Percentiles rank a stretch among this genome's conserved stretches.
Evolutionary conservation across 768 basidiomycete genomes (phyloP).

Genomic region (Mrakia frigida): DNA sequence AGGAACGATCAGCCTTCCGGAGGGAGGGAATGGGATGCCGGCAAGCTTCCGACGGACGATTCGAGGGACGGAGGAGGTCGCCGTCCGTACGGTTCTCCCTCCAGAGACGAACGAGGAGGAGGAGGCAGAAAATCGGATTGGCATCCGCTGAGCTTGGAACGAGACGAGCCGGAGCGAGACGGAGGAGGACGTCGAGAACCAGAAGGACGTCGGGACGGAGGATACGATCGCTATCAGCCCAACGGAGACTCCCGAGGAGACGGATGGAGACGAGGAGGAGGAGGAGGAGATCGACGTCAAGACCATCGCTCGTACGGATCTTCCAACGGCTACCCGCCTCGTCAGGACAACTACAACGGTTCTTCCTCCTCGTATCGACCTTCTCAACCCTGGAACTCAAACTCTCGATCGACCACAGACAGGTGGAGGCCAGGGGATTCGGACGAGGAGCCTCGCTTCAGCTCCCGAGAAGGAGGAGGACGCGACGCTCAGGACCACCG

Average conservation of each 20-base stretch:
- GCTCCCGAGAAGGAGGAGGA: background rate
- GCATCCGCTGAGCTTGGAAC: background rate
- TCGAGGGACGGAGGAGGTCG: background rate
- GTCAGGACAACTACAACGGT: background rate
- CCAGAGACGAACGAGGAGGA: background rate
- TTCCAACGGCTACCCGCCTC: background rate
- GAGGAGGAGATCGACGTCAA: background rate
- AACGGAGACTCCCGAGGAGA: background rate
- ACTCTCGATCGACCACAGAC: background rate
- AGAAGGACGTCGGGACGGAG: too few species aligned
- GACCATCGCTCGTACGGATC: background rate
- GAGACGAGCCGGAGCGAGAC: too few species aligned
- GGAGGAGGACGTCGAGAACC: background rate
- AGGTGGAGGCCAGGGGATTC: background rate
- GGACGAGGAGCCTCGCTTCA: background rate
- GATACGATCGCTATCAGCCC: too few species aligned
- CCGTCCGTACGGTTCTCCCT: background rate
- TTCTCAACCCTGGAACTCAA: background rate
- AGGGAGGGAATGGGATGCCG: background rate
- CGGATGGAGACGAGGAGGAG: background rate
- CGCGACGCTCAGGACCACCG: background rate
- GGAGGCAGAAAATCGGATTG: background rate
- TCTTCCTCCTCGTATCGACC: background rate
- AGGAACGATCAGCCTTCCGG: background rate
- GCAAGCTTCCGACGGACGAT: too few species aligned